Evolutionary conservation across 2,329 filamentous ascomycete species (phyloP).

Genomic region (Berkeleyomyces rouxiae): DNA sequence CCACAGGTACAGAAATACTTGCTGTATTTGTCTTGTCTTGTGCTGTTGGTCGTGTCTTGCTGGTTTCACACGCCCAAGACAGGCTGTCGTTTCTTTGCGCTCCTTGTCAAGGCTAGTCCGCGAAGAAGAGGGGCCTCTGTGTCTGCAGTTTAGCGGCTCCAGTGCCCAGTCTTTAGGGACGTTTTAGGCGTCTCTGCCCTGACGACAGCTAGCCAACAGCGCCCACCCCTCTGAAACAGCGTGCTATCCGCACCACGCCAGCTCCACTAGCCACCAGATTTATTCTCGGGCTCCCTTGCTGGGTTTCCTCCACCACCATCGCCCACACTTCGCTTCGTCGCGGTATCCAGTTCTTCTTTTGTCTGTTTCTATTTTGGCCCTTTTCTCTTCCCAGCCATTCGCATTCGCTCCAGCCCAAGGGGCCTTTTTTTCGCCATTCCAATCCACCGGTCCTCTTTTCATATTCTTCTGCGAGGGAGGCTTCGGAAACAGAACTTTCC

Average conservation of each 20-base stretch:
- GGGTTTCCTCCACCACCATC: background rate
- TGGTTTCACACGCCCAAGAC: background rate
- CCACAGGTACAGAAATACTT: background rate
- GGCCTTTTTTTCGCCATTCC: background rate
- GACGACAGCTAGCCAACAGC: background rate
- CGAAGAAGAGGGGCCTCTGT: no score
- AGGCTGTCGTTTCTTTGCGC: no score
- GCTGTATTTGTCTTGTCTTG: background rate
- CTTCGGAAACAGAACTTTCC: background rate
- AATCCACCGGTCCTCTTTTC: background rate
- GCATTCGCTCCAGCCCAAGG: constrained; percentile 10
- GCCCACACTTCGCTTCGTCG: background rate
- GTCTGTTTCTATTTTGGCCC: background rate
- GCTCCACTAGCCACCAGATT: background rate
- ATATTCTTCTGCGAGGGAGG: background rate
- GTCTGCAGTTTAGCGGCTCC: no score
- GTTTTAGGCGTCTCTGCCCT: background rate
- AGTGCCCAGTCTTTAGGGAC: background rate
- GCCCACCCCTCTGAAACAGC: background rate
- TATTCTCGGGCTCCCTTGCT: background rate
- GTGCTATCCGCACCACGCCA: background rate
- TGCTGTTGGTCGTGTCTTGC: background rate
- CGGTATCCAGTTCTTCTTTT: background rate
- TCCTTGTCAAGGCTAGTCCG: no score
- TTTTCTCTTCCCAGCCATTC: constrained; percentile 2